phyloP scores from a whole-genome alignment of 2,329 filamentous ascomycete species.

The Apiospora aurea region DNA sequence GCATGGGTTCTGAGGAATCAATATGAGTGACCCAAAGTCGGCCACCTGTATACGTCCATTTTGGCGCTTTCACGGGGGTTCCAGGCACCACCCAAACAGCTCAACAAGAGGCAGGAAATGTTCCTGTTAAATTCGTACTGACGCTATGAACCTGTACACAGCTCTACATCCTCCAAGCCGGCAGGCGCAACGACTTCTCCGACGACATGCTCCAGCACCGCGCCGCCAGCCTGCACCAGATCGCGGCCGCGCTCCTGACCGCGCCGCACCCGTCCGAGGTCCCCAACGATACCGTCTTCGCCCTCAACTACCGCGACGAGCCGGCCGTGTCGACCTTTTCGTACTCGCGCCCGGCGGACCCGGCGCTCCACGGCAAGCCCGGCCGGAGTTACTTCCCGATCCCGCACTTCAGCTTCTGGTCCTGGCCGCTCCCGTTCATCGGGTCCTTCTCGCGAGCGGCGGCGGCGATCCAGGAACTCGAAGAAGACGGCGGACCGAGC shows the following conservation, averaged over 20 bases:
- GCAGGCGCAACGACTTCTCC: slow-evolving; percentile 49
- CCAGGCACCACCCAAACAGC: no score
- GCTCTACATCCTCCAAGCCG: slow-evolving; percentile 54
- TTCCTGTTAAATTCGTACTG: slow-evolving; percentile 30
- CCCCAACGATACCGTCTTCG: slow-evolving; percentile 60
- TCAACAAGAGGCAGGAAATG: not conserved
- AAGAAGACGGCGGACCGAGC: slow-evolving; percentile 32
- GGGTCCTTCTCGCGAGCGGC: slow-evolving; percentile 51
- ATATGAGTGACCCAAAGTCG: not conserved
- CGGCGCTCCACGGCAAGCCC: slow-evolving; percentile 34
- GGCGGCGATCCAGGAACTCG: slow-evolving; percentile 46
- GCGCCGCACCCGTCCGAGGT: slow-evolving; percentile 49
- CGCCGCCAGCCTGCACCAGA: slow-evolving; percentile 59
- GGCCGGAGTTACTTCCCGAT: slow-evolving; percentile 53
- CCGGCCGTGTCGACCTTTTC: slow-evolving; percentile 52
- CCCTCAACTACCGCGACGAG: slow-evolving; percentile 59
- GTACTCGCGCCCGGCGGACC: slow-evolving; percentile 59
- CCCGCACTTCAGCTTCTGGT: slow-evolving; percentile 64
- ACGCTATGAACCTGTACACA: slow-evolving; percentile 46
- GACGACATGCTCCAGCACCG: slow-evolving; percentile 55
- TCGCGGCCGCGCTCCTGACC: slow-evolving; percentile 59
- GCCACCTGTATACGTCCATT: no score
- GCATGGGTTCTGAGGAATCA: not conserved
- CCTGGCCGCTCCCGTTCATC: slow-evolving; percentile 60
- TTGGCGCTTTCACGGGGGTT: no score